Percentiles rank a stretch among this genome's conserved stretches.
Conservation (phyloP, 768 basidiomycete species). For the Zangia roseola region DNA sequence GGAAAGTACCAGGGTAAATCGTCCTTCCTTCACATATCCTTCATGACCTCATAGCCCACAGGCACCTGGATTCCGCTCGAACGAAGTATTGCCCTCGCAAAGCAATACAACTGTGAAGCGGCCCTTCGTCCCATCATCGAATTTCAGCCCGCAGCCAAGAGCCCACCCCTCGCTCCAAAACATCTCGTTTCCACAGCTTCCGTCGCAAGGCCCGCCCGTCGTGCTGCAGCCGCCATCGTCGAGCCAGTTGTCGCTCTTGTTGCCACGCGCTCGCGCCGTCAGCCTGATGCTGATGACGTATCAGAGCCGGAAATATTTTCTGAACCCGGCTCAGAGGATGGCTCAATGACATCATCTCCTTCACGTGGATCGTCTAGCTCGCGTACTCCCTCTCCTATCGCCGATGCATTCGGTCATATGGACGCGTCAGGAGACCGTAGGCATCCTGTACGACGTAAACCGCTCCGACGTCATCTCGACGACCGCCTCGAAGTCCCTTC, state of each 20-base stretch:
- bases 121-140: constrained; percentile 92
- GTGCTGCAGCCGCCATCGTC: constrained; percentile 11
- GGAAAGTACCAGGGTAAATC: constrained; percentile 97
- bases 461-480: constrained; percentile 45
- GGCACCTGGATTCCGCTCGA: constrained; percentile 99
- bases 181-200: constrained; percentile 78
- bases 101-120: constrained; percentile 89
- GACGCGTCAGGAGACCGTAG: constrained; percentile 22
- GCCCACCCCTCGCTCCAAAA: constrained; percentile 94
- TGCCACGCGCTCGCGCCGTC: constrained; percentile 60
- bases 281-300: constrained; percentile 49
- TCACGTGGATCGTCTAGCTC: constrained; percentile 85
- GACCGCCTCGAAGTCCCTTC: constrained; percentile 45
- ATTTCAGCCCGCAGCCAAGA: constrained; percentile 85
- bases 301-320: constrained; percentile 65
- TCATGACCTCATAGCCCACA: constrained; percentile 30
- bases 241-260: constrained; percentile 26
- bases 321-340: constrained; percentile 79
- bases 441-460: constrained; percentile 46
- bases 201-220: constrained; percentile 33
- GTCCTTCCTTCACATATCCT: background rate
- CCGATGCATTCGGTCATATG: constrained; percentile 38
- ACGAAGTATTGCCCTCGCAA: constrained; percentile 79
- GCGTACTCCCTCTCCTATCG: constrained; percentile 90
- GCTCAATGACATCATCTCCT: constrained; percentile 87